phyloP scores from a whole-genome alignment of 306 rosid genomes.

The Trifolium repens region DNA sequence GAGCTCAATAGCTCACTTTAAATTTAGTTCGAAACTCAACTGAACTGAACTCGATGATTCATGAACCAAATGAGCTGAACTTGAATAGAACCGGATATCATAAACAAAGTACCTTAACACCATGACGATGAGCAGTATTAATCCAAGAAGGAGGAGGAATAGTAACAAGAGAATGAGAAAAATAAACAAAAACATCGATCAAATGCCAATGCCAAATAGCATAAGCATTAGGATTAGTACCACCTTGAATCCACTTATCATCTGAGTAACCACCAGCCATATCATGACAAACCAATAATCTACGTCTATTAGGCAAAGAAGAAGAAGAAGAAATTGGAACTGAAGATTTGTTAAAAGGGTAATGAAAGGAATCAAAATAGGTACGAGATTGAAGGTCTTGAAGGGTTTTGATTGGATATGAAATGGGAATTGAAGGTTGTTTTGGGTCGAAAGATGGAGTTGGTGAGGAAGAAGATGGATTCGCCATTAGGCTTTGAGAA shows the following conservation, averaged over 20 bases:
- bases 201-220: slow-evolving; percentile 89
- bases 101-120: slow-evolving; percentile 71
- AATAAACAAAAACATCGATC: slow-evolving; percentile 86
- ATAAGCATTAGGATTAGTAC: slow-evolving; percentile 74
- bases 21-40: neutral
- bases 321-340: slow-evolving; percentile 50
- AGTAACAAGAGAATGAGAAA: slow-evolving; percentile 81
- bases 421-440: slow-evolving; percentile 67
- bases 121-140: slow-evolving; percentile 79
- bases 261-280: slow-evolving; percentile 85
- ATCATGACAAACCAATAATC: slow-evolving; percentile 88
- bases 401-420: slow-evolving; percentile 87
- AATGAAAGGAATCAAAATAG: slow-evolving; percentile 85
- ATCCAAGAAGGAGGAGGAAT: slow-evolving; percentile 93
- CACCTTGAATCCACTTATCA: slow-evolving; percentile 95
- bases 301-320: slow-evolving; percentile 63
- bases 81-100: neutral
- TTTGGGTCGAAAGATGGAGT: slow-evolving; percentile 65
- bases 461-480: slow-evolving; percentile 35
- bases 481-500: slow-evolving; percentile 45
- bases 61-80: neutral
- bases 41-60: neutral
- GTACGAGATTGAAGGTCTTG: slow-evolving; percentile 69
- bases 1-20: too few species aligned
- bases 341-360: slow-evolving; percentile 75